Conservation (phyloP, 2,329 filamentous ascomycete species). For the Chrysosporium queenslandicum region DNA sequence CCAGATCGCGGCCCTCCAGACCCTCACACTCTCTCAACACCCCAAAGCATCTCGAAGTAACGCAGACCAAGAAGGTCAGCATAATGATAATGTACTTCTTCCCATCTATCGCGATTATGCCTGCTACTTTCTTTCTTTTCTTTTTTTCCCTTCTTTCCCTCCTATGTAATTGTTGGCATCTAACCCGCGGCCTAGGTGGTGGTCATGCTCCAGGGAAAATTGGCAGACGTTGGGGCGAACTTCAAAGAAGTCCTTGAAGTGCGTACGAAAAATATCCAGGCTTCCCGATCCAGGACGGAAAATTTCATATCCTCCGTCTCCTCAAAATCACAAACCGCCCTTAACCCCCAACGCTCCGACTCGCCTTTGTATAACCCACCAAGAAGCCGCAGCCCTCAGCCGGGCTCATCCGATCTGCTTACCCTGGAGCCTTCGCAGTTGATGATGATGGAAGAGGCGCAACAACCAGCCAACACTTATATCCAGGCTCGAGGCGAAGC, state of each 20-base stretch:
- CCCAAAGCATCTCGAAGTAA: conserved; percentile 45
- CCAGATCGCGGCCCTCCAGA: conserved; percentile 75
- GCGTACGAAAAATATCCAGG: conserved; percentile 95
- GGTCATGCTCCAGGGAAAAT: conserved; percentile 76
- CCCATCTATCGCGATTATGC: background rate
- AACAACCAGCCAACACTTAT: conserved; percentile 73
- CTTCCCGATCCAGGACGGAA: conserved; percentile 80
- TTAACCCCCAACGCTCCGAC: conserved; percentile 60
- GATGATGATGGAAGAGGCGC: conserved; percentile 86
- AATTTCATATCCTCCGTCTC: conserved; percentile 92
- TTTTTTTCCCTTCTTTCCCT: background rate
- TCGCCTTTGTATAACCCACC: conserved; percentile 81
- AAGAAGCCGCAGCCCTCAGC: conserved; percentile 54
- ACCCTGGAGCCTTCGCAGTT: conserved; percentile 77
- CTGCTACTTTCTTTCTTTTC: background rate
- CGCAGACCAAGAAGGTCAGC: conserved; percentile 74
- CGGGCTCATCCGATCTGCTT: conserved; percentile 56
- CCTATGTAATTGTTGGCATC: too few species aligned
- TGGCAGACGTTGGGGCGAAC: conserved; percentile 84
- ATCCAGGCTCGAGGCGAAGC: conserved; percentile 90
- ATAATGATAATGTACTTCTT: conserved; percentile 72
- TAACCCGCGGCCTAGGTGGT: conserved; percentile 54
- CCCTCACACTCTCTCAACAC: conserved; percentile 65
- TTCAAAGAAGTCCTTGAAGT: conserved; percentile 98
- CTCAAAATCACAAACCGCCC: conserved; percentile 56